Evolutionary conservation across 106 monocot genomes (phyloP).

Genomic region (Chionographis japonica): DNA sequence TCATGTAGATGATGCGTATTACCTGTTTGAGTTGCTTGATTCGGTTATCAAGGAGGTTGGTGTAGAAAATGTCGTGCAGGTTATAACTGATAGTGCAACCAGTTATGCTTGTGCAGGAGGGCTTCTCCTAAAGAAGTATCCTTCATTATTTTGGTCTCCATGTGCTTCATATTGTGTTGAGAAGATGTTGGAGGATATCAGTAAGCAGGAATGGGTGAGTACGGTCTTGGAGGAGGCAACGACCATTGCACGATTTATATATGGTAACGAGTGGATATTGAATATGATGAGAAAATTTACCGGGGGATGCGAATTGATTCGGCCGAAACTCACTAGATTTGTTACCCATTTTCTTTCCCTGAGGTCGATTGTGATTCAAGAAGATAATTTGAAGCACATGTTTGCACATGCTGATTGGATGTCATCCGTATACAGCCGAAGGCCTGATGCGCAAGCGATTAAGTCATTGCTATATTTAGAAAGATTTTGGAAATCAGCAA

Average conservation of each 20-base stretch:
- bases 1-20: conserved; percentile 35
- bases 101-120: conserved; percentile 24
- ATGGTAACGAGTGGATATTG: conserved; percentile 20
- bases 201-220: conserved; percentile 28
- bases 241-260: conserved; percentile 22
- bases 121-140: conserved; percentile 36
- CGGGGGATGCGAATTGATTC: conserved; percentile 32
- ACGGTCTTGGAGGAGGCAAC: conserved; percentile 29
- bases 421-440: conserved; percentile 28
- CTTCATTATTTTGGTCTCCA: conserved; percentile 44
- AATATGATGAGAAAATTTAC: conserved; percentile 26
- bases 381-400: conserved; percentile 48
- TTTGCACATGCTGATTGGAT: conserved; percentile 45
- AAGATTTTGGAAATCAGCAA: conserved; percentile 48
- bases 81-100: conserved; percentile 32
- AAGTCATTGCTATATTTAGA: conserved; percentile 42
- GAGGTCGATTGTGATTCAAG: conserved; percentile 32
- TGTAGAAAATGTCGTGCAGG: conserved; percentile 33
- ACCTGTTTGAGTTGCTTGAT: conserved; percentile 34
- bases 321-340: conserved; percentile 34
- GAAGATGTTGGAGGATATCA: conserved; percentile 49
- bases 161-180: conserved; percentile 49
- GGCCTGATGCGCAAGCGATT: conserved; percentile 32
- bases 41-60: conserved; percentile 39
- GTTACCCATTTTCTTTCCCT: conserved; percentile 37